phyloP scores from a whole-genome alignment of 306 rosid genomes.

The Elaeagnus macrophylla region DNA sequence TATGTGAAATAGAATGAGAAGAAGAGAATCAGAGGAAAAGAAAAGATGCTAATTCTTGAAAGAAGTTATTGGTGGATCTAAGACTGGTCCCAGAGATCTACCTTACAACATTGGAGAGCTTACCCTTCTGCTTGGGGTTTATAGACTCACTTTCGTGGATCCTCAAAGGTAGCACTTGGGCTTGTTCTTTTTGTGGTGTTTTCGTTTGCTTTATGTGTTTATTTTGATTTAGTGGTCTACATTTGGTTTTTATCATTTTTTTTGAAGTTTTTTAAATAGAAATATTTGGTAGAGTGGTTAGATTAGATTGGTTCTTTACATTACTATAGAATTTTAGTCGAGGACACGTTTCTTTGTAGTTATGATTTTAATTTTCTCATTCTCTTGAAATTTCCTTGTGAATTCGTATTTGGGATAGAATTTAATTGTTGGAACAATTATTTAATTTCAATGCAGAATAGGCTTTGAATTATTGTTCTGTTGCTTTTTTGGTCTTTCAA shows the following conservation, averaged over 20 bases:
- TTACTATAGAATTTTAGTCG: not conserved
- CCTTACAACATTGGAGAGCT: conserved; percentile 84
- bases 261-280: no score
- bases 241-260: not conserved
- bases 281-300: no score
- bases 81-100: conserved; percentile 76
- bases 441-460: not conserved
- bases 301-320: not conserved
- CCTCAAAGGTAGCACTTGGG: conserved; percentile 49
- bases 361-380: not conserved
- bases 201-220: not conserved
- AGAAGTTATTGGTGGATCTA: conserved; percentile 95
- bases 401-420: not conserved
- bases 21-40: conserved; percentile 5
- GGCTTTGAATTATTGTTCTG: not conserved
- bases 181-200: not conserved
- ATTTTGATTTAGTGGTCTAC: not conserved
- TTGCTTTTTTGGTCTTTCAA: no score
- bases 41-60: conserved; percentile 71
- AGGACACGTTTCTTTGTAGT: not conserved
- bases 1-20: not conserved
- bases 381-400: not conserved
- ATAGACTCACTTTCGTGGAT: conserved; percentile 84
- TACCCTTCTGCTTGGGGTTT: conserved; percentile 92
- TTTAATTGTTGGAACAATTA: no score